Percentiles rank a stretch among this genome's conserved stretches.
Evolutionary conservation across 2,329 filamentous ascomycete species (phyloP).

Genomic region (Ceratocystis papillata): DNA sequence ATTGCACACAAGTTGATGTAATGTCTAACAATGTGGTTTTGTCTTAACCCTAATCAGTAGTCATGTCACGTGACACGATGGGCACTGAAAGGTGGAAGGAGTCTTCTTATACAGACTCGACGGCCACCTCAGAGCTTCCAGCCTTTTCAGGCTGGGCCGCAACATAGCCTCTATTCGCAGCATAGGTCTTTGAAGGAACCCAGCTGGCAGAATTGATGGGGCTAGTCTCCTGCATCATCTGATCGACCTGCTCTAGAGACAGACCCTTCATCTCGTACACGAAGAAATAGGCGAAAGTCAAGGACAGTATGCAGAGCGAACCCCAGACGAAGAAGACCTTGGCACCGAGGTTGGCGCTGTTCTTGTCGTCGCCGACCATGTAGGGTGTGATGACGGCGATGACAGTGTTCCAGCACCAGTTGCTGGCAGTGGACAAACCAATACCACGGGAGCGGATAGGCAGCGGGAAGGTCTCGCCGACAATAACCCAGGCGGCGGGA

Average conservation of each 20-base stretch:
- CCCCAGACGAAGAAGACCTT: conserved; percentile 71
- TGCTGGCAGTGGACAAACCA: conserved; percentile 73
- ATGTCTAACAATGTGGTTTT: neutral
- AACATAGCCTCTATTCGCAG: conserved; percentile 33
- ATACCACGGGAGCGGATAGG: conserved; percentile 83
- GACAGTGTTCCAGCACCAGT: conserved; percentile 84
- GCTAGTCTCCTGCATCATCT: conserved; percentile 79
- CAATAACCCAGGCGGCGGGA: conserved; percentile 68
- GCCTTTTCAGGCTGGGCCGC: conserved; percentile 16
- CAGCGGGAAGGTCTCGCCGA: conserved; percentile 83
- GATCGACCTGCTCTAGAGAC: conserved; percentile 68
- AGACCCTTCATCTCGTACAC: conserved; percentile 66
- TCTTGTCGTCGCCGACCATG: conserved; percentile 47
- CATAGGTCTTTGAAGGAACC: conserved; percentile 61
- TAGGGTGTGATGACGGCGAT: conserved; percentile 61
- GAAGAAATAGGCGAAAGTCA: conserved; percentile 61
- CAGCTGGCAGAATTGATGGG: conserved; percentile 67
- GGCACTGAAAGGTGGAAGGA: no score
- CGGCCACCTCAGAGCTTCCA: conserved; percentile 13
- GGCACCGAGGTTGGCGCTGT: conserved; percentile 53
- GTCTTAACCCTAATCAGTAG: neutral
- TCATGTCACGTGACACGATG: neutral
- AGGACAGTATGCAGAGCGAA: conserved; percentile 48
- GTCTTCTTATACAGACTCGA: neutral
- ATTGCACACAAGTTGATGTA: neutral